Evolutionary conservation across 2,329 filamentous ascomycete species (phyloP), one percentile per base, ranked within the genome.

Genomic region (Fusarium cyanostomum): DNA sequence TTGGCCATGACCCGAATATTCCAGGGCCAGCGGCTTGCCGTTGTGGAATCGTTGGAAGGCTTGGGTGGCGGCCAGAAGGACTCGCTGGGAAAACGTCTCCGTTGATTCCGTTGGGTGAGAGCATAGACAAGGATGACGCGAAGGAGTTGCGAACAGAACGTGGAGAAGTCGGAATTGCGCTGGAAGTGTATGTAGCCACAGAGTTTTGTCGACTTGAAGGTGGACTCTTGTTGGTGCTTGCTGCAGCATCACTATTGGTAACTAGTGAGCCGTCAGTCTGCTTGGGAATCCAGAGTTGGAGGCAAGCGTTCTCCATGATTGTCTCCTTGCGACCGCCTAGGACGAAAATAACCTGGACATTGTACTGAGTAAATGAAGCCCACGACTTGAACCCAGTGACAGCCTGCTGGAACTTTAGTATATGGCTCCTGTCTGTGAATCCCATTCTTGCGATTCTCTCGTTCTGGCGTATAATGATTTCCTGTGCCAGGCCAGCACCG

Each of bases 251-350:
- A 4, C 69, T 72, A 8, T 64, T 71, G 0, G 60, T 74, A 15
- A 76, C 67, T 1, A 75, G 65, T 1, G 69, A 67, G 0, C 71
- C 73, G 4, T 65, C 66, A 1, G 70, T 54, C 30, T 62, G 54
- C 33, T 73, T 74, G 4, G 73, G 70, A 35, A 76, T 61, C 74
- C 74, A 76, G 28, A 76, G 68, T 15, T 76, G 74, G 9, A 75
- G 50, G 8, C 68, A 71, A 13, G 74, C 74, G 6, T 59, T 55
- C 49, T 76, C 73, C 12, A 70, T 56, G 1, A 74, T 38, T 1
- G 68, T 59, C 8, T 70, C 56, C 15, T 56, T 59, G 33, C 62
- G 35, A 3, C 70, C 71, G 4, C 66, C 62, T 3, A 74, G 41
- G 5, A 75, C 69, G 30, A 75, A 76, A 39, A 66, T 74, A 26